Conservation (phyloP, 208 protist species). For the Leishmania major region DNA sequence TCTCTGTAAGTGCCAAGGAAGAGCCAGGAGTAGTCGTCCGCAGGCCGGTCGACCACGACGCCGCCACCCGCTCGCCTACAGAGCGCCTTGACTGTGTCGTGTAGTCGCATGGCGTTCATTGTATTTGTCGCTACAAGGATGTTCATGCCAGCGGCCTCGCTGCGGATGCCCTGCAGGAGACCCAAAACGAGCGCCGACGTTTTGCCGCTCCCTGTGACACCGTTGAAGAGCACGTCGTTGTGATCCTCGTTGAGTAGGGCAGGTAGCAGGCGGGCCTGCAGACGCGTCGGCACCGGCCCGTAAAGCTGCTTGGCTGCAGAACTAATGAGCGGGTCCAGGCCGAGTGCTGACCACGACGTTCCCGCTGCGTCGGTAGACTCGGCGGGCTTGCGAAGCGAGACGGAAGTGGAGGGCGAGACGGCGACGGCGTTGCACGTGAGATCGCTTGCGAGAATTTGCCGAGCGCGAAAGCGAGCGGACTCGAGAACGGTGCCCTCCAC, state of each 20-base stretch:
- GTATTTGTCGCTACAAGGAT: constrained; percentile 72
- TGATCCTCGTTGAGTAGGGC: constrained; percentile 83
- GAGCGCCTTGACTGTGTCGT: constrained; percentile 57
- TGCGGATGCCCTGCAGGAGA: constrained; percentile 69
- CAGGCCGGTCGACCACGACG: constrained; percentile 51
- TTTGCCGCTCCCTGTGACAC: constrained; percentile 81
- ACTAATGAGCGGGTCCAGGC: constrained; percentile 56
- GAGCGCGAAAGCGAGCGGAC: constrained; percentile 48
- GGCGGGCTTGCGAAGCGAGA: constrained; percentile 10
- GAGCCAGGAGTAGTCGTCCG: constrained; percentile 76
- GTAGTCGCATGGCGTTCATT: constrained; percentile 63
- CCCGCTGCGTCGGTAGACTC: constrained; percentile 44
- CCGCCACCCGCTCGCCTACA: constrained; percentile 53
- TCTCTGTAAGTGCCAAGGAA: constrained; percentile 56
- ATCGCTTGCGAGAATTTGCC: constrained; percentile 46
- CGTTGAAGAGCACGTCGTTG: constrained; percentile 86
- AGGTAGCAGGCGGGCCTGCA: constrained; percentile 75
- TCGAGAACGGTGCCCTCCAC: constrained; percentile 57
- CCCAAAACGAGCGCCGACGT: constrained; percentile 77
- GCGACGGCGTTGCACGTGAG: constrained; percentile 18
- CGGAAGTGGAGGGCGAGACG: neutral
- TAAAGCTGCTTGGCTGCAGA: constrained; percentile 41
- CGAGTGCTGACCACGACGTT: constrained; percentile 50
- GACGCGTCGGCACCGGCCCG: constrained; percentile 52
- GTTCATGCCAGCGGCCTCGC: constrained; percentile 70